phyloP scores from a whole-genome alignment of 225 moss, liverwort and hornwort genomes.

The Rhytidiadelphus loreus region DNA sequence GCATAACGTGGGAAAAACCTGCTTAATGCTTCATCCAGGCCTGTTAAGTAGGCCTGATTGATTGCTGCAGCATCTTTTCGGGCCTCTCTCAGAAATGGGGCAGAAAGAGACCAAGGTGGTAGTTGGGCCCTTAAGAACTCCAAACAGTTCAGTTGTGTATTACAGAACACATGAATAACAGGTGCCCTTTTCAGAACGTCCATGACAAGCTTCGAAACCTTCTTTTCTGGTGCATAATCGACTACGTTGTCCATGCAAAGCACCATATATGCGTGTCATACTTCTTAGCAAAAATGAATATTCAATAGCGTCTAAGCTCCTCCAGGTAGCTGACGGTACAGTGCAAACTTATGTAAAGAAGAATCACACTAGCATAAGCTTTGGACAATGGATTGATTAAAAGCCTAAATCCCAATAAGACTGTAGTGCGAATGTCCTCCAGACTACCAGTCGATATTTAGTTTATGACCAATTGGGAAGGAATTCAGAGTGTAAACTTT shows the following conservation, averaged over 20 bases:
- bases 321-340: neutral
- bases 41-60: slow-evolving; percentile 46
- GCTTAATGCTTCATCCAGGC: slow-evolving; percentile 60
- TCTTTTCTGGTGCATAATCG: slow-evolving; percentile 69
- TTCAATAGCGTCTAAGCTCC: neutral
- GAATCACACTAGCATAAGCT: neutral
- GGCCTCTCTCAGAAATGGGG: slow-evolving; percentile 54
- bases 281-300: neutral
- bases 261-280: neutral
- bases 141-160: slow-evolving; percentile 54
- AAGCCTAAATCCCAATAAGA: neutral
- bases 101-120: slow-evolving; percentile 63
- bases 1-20: slow-evolving; percentile 25
- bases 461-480: neutral
- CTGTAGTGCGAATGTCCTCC: neutral
- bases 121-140: slow-evolving; percentile 63
- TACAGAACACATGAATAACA: slow-evolving; percentile 77
- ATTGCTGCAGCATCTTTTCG: slow-evolving; percentile 45
- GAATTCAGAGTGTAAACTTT: neutral
- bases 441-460: neutral
- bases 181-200: slow-evolving; percentile 64
- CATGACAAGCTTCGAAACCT: slow-evolving; percentile 45
- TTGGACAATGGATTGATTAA: neutral
- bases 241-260: slow-evolving; percentile 28
- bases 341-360: neutral